Base-by-base conservation (phyloP, 331 rosid genomes). In the Phaseolus coccineus region DNA sequence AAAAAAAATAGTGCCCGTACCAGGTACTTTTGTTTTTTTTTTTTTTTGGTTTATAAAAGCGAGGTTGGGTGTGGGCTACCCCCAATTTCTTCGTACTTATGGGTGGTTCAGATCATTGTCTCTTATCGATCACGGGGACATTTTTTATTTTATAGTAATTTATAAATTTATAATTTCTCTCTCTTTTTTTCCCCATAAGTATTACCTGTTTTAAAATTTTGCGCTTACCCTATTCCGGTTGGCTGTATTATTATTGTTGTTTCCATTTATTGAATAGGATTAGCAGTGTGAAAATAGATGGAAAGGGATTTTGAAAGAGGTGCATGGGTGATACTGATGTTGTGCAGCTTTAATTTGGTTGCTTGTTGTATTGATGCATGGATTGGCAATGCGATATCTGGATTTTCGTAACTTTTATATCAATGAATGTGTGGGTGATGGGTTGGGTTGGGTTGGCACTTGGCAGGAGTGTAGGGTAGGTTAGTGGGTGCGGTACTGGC, bases 381-480 rank as follows among this genome's bases (percentile, higher is more conserved):
- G 35, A 35, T 63, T 10, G 70, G 79, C 71, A 67, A 74, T 80
- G 74, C 63, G 10, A 78, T 58, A 69, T 79, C 65, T 66, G 83
- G 77, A 44, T 30, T 69, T 61, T 42, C 4, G 62, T 25, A 16
- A 67, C 3, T 25, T 56, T 52, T 2, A 13, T 44, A 62, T 71
- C 22, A 71, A 48, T 82, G 3, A 47, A 59, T 73, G 67, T 59
- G 79, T 46, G 77, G 87, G 39, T 53, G 64, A 19, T 19, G 22
- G 22, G 22, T 19, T 19, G 22, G 22, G 22, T 19, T 19, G 40
- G 46, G 75, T 55, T 82, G 78, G 87, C 73, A 69, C 56, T 55
- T 24, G 77, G 80, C 14, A 8, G 74, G 63, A 73, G 77, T 76
- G 86, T 79, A 68, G 90, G 88, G 87, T 73, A 73, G 80, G 87